A percentile compares a stretch with the other conserved stretches of the same genome.
Conservation (phyloP, 768 basidiomycete genomes). For the Cytidiella melzeri region DNA sequence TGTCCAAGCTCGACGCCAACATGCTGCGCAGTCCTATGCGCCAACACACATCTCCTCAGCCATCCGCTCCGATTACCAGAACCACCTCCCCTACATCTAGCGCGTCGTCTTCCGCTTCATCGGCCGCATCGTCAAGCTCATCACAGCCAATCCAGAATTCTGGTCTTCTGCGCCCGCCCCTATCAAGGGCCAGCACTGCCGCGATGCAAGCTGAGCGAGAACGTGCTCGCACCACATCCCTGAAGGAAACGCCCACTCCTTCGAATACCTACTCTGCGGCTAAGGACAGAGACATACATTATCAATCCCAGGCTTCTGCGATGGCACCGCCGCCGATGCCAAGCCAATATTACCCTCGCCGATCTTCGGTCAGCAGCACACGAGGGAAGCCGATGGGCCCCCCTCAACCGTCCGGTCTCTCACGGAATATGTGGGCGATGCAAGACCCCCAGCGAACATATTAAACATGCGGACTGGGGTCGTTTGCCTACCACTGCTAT, state of each 20-base stretch:
- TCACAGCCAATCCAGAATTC: slow-evolving; percentile 5
- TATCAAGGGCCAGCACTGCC: slow-evolving; percentile 13
- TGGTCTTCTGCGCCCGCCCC: slow-evolving; percentile 9
- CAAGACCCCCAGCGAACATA: background rate
- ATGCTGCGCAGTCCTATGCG: background rate
- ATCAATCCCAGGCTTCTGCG: background rate
- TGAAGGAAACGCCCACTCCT: background rate
- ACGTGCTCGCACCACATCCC: slow-evolving; percentile 6
- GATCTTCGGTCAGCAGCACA: background rate
- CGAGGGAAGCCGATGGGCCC: background rate
- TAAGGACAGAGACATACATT: background rate
- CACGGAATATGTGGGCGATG: background rate
- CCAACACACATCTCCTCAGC: slow-evolving; percentile 7
- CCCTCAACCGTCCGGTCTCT: background rate
- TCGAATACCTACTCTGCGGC: background rate
- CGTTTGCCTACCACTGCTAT: too few relatives aligned
- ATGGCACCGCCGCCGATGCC: background rate
- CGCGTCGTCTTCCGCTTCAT: background rate
- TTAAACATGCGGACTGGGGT: background rate
- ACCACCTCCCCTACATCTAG: slow-evolving; percentile 16
- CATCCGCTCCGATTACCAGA: slow-evolving; percentile 11
- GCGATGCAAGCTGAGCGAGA: slow-evolving; percentile 13
- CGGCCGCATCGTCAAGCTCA: slow-evolving; percentile 2
- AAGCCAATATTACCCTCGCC: background rate
- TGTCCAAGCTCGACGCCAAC: slow-evolving; percentile 1